phyloP scores from a whole-genome alignment of 768 basidiomycete species.

The Tulasnella sp. region DNA sequence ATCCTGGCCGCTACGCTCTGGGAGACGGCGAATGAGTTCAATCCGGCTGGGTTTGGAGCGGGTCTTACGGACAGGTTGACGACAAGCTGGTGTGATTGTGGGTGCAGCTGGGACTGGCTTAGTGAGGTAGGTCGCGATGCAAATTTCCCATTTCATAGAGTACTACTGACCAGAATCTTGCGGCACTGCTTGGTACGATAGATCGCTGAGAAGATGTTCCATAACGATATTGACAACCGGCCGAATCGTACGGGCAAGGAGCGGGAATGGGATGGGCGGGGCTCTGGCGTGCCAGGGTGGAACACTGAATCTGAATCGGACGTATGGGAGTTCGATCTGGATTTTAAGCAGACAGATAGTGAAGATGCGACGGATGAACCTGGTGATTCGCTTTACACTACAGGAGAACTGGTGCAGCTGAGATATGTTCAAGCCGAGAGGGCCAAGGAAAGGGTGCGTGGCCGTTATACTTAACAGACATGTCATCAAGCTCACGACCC shows the following conservation, averaged over 20 bases:
- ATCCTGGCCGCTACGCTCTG: constrained; percentile 53
- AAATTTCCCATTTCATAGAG: not conserved
- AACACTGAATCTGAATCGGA: constrained; percentile 68
- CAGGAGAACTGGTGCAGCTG: constrained; percentile 68
- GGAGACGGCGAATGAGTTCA: constrained; percentile 49
- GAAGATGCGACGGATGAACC: constrained; percentile 2
- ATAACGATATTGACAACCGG: constrained; percentile 34
- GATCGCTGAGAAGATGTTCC: constrained; percentile 50
- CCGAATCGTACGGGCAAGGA: constrained; percentile 49
- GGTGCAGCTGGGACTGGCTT: constrained; percentile 67
- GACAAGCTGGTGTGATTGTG: constrained; percentile 71
- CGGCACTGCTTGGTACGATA: constrained; percentile 51
- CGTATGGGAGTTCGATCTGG: constrained; percentile 61
- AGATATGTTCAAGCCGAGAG: constrained; percentile 58
- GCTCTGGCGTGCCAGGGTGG: constrained; percentile 58
- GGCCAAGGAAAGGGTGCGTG: constrained; percentile 57
- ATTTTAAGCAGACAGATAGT: constrained; percentile 37
- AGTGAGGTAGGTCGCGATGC: constrained; percentile 33
- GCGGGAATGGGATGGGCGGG: constrained; percentile 67
- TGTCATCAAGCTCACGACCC: no score
- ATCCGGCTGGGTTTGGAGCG: constrained; percentile 41
- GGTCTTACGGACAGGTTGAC: constrained; percentile 62
- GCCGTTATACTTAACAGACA: not conserved
- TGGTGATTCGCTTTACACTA: constrained; percentile 36
- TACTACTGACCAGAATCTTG: not conserved